These are phyloP conservation scores for Astrocystis sublimbata DNA, from an alignment of 495 filamentous ascomycete species.

Conservation along the genomic window DNA sequence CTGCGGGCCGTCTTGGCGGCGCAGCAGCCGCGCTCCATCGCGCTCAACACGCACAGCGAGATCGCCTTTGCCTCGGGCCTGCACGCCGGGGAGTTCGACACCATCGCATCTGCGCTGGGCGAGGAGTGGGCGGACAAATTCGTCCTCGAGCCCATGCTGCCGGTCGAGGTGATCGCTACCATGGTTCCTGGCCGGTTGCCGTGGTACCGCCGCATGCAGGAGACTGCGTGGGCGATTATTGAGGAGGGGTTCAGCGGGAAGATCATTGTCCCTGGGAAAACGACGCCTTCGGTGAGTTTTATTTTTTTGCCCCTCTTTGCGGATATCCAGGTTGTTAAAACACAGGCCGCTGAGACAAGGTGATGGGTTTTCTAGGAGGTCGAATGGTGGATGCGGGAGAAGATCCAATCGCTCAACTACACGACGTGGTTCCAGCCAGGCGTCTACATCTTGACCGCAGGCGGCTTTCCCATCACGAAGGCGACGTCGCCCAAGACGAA, in stretches of 20 bases:
- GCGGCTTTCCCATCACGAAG: slow-evolving; percentile 21
- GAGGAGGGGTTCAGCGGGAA: slow-evolving; percentile 47
- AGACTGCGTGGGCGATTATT: slow-evolving; percentile 51
- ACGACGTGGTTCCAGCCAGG: slow-evolving; percentile 51
- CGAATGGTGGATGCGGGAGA: slow-evolving; percentile 51
- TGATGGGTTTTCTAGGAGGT: slow-evolving; percentile 34
- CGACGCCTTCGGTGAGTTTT: slow-evolving; percentile 42
- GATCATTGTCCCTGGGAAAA: slow-evolving; percentile 42
- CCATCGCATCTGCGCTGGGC: slow-evolving; percentile 34
- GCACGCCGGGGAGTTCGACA: slow-evolving; percentile 45
- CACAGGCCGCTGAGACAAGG: background rate
- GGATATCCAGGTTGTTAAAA: background rate
- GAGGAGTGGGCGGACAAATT: slow-evolving; percentile 37
- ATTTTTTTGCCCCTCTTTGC: background rate
- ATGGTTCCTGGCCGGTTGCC: slow-evolving; percentile 39
- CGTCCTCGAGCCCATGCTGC: slow-evolving; percentile 42
- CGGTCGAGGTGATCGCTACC: slow-evolving; percentile 47
- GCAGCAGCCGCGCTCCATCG: slow-evolving; percentile 37
- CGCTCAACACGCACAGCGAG: slow-evolving; percentile 42
- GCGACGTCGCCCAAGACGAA: background rate
- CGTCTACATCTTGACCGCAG: slow-evolving; percentile 40
- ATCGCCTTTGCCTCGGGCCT: slow-evolving; percentile 46
- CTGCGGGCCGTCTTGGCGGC: slow-evolving; percentile 32
- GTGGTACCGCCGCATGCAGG: slow-evolving; percentile 47
- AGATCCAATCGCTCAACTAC: slow-evolving; percentile 48